Conservation (phyloP, 441 rosid species). For the Populus hybrid region DNA sequence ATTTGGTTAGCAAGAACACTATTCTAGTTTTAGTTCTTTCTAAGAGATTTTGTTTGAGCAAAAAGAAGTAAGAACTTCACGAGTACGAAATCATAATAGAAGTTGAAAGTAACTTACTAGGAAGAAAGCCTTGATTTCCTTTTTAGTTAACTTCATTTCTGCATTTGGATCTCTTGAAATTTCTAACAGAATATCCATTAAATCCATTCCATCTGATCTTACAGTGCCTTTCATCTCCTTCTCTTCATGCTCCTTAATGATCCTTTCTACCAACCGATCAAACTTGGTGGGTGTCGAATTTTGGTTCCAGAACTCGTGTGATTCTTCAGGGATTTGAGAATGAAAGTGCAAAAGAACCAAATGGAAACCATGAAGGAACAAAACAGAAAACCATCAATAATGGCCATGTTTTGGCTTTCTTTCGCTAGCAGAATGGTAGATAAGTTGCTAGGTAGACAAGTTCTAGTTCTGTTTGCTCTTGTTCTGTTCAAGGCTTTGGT, state of each 20-base stretch:
- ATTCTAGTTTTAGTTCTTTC: background rate
- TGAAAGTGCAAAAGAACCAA: background rate
- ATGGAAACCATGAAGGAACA: background rate
- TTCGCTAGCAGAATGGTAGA: background rate
- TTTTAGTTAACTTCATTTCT: background rate
- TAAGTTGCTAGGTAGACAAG: background rate
- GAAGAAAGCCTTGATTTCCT: slow-evolving; percentile 2
- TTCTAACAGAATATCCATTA: background rate
- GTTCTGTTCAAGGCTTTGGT: background rate
- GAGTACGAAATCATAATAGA: background rate
- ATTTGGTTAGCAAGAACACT: background rate
- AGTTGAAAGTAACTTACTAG: background rate
- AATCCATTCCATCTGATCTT: slow-evolving; percentile 1
- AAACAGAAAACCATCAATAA: background rate
- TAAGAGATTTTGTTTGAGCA: background rate
- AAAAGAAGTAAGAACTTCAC: background rate
- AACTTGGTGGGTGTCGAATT: slow-evolving; percentile 41
- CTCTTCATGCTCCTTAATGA: slow-evolving; percentile 1
- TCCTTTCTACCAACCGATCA: slow-evolving; percentile 38
- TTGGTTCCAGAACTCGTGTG: background rate
- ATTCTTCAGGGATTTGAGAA: background rate
- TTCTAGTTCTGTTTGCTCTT: background rate
- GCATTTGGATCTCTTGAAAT: background rate
- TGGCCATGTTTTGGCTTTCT: background rate
- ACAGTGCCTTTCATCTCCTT: background rate